Base-by-base conservation (phyloP, 2,329 filamentous ascomycete species). In the Macrophomina pseudophaseolina region DNA sequence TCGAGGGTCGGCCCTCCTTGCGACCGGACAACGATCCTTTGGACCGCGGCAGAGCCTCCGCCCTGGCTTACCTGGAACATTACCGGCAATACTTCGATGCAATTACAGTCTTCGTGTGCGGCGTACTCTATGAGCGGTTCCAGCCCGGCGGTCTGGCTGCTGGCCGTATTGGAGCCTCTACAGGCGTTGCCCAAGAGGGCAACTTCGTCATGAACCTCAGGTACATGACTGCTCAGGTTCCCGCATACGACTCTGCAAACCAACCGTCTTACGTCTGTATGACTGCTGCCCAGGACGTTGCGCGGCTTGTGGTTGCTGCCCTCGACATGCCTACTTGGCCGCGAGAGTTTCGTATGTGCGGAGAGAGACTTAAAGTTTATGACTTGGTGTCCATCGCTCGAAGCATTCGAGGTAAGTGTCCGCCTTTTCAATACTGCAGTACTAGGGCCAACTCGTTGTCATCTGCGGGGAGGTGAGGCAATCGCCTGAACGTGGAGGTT, bases 41-140 rank as follows among this genome's bases (percentile, higher is more conserved):
- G 30, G 88, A 92, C 74, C 86, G 86, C 53, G 85, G 84, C 23
- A 86, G 85, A 28, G 80, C 81, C 11, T 80, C 82, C n/a, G 88
- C 88, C 1, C 79, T 89, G 5, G 80, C 82, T 1, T 81, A 85
- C 16, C 78, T 92, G 4, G 81, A 84, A 56, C 82, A 87, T 58
- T 88, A 86, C 75, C 78, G 80, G 1, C 77, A 82, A 67, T 78
- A 81, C 52, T 91, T 93, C 80, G 83, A 85, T 49, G 62, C 62
- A 14, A 91, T 85, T 68, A 92, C 90, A 0, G 82, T 88, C 32
- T 93, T 93, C 76, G 86, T 88, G 0, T 93, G 91, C 71, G 91
- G 91, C 23, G 78, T 93, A 35, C 87, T 93, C 70, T 93, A 92
- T 81, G 91, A 93, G 74, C 83, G 90, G 0, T 93, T 93, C 72